Evolutionary conservation across 305 asterid species (phyloP).

Genomic region (Caryopteris hybrid): DNA sequence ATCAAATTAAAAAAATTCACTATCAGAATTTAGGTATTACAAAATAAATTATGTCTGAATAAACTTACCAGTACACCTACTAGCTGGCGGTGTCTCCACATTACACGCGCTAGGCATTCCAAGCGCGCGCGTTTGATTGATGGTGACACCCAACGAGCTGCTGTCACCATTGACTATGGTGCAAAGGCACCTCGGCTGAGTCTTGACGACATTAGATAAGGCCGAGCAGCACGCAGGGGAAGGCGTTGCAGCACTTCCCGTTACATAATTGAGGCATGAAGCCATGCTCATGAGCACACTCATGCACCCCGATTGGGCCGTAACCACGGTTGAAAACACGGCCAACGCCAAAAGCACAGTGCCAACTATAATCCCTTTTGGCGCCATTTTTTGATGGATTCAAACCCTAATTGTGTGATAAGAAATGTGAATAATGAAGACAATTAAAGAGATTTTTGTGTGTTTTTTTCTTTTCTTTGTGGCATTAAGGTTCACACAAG

Average conservation of each 20-base stretch:
- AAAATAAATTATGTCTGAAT: too few species aligned
- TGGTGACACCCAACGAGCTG: slow-evolving; percentile 32
- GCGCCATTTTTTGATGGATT: slow-evolving; percentile 34
- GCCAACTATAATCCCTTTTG: slow-evolving; percentile 18
- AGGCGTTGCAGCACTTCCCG: slow-evolving; percentile 40
- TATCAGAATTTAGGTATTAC: too few species aligned
- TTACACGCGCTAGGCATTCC: slow-evolving; percentile 38
- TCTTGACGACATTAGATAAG: slow-evolving; percentile 41
- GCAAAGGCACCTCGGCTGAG: slow-evolving; percentile 57
- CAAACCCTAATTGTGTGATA: neutral
- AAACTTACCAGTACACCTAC: slow-evolving; percentile 39
- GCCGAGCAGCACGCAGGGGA: slow-evolving; percentile 45
- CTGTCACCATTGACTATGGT: slow-evolving; percentile 39
- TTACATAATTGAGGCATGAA: slow-evolving; percentile 48
- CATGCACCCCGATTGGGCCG: slow-evolving; percentile 42
- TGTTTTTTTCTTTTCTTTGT: neutral
- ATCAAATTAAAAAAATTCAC: too few species aligned
- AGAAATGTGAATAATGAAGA: neutral
- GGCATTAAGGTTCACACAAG: neutral
- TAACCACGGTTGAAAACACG: slow-evolving; percentile 6
- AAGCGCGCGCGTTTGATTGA: slow-evolving; percentile 50
- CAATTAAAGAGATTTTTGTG: neutral
- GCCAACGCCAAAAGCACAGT: neutral
- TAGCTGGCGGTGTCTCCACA: slow-evolving; percentile 41
- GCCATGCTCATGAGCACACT: slow-evolving; percentile 45